Conservation (phyloP, 768 basidiomycete species). For the Pulveroboletus sp. region DNA sequence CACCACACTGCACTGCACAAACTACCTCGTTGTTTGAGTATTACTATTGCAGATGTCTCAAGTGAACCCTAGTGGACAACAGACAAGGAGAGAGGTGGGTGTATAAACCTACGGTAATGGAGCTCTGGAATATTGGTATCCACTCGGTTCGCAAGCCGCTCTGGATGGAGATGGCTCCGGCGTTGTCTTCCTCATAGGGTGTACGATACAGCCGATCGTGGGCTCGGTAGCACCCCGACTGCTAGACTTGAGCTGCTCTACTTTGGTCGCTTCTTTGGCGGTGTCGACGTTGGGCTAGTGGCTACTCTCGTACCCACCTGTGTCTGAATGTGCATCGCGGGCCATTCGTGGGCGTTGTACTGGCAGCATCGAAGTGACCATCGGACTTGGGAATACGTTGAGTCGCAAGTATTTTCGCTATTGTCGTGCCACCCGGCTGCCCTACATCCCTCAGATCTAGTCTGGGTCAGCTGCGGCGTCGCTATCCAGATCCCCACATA, state of each 20-base stretch:
- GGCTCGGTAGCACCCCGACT: slow-evolving; percentile 28
- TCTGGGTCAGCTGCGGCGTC: slow-evolving; percentile 35
- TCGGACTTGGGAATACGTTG: slow-evolving; percentile 34
- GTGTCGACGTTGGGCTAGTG: slow-evolving; percentile 42
- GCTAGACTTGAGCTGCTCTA: slow-evolving; percentile 29
- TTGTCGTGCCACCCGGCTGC: not conserved
- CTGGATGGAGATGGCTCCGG: slow-evolving; percentile 33
- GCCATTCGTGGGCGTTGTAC: slow-evolving; percentile 37
- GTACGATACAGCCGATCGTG: slow-evolving; percentile 31
- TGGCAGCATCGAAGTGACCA: slow-evolving; percentile 28
- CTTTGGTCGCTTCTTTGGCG: slow-evolving; percentile 42
- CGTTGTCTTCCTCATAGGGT: slow-evolving; percentile 32
- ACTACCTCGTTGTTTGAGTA: too few species aligned
- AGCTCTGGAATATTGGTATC: slow-evolving; percentile 25
- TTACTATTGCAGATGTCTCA: too few species aligned
- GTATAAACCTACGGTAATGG: too few species aligned
- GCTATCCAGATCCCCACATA: slow-evolving; percentile 26
- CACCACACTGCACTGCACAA: too few species aligned
- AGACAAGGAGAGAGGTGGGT: too few species aligned
- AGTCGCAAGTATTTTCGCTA: slow-evolving; percentile 23
- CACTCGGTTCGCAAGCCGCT: slow-evolving; percentile 27
- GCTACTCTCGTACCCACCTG: slow-evolving; percentile 34
- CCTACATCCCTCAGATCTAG: slow-evolving; percentile 13
- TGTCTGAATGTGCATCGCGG: slow-evolving; percentile 35
- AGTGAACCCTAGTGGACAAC: too few species aligned